Conservation (phyloP, 208 protist genomes). For the Paratrypanosoma confusum region DNA sequence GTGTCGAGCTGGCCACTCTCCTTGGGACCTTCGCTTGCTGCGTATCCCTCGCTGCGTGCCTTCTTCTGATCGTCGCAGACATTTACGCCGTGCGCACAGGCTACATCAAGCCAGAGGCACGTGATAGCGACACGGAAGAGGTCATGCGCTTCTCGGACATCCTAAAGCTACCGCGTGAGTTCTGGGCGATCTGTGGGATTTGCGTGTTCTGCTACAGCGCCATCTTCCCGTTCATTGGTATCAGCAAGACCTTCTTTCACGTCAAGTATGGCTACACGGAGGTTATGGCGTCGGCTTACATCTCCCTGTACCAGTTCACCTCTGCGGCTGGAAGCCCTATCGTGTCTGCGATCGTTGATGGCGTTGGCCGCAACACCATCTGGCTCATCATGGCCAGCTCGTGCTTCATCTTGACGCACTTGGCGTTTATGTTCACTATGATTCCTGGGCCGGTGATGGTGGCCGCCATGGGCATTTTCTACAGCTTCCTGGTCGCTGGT, state of each 20-base stretch:
- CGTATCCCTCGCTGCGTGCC: conserved; percentile 52
- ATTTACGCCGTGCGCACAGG: conserved; percentile 55
- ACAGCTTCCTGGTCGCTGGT: conserved; percentile 77
- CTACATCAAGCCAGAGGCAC: conserved; percentile 49
- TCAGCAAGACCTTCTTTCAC: conserved; percentile 75
- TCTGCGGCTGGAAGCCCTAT: conserved; percentile 64
- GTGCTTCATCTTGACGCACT: conserved; percentile 47
- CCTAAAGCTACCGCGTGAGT: conserved; percentile 38
- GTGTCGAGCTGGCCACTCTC: conserved; percentile 49
- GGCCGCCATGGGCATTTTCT: conserved; percentile 69
- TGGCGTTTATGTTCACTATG: conserved; percentile 64
- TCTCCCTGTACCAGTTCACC: conserved; percentile 81
- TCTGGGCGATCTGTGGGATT: conserved; percentile 70
- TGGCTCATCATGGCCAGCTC: conserved; percentile 47
- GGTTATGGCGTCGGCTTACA: conserved; percentile 40
- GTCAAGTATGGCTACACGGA: conserved; percentile 70
- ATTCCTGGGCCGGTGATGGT: conserved; percentile 56
- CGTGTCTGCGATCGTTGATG: conserved; percentile 75
- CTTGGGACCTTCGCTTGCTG: conserved; percentile 46
- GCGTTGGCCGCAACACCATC: conserved; percentile 62
- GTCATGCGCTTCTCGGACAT: conserved; percentile 40
- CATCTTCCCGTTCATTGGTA: conserved; percentile 80
- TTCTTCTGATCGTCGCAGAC: conserved; percentile 45
- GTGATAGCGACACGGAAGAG: conserved; percentile 11
- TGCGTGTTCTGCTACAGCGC: conserved; percentile 81